A percentile compares a stretch with the other conserved stretches of the same genome.
Evolutionary conservation across 495 filamentous ascomycete species (phyloP).

Genomic region (Tuber magnatum): DNA sequence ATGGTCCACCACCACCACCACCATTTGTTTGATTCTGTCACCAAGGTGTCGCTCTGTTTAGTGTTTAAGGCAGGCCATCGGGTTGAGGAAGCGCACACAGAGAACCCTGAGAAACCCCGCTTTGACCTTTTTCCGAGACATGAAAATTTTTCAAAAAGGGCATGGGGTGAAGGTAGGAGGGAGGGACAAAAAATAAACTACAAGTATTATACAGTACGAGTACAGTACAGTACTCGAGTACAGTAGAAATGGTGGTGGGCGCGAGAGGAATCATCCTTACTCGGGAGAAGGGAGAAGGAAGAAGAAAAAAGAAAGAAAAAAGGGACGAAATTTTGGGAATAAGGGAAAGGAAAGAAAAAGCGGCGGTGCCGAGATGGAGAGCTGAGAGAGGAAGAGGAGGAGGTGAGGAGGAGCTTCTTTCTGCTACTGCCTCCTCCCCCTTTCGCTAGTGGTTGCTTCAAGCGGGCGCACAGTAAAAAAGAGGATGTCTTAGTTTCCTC

Average conservation of each 20-base stretch:
- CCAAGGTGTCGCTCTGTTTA: background rate
- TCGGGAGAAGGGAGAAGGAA: background rate
- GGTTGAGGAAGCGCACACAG: constrained; percentile 11
- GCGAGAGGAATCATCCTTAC: background rate
- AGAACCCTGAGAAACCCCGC: constrained; percentile 3
- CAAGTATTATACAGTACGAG: too few species aligned
- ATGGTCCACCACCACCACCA: too few species aligned
- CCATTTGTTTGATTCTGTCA: background rate
- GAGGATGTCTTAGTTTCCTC: constrained; percentile 35
- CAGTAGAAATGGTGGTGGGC: background rate
- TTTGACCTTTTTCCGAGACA: constrained; percentile 39
- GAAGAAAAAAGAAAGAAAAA: background rate
- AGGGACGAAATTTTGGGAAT: background rate
- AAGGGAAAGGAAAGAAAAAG: background rate
- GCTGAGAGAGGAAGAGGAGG: constrained; percentile 15
- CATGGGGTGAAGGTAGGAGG: constrained; percentile 20
- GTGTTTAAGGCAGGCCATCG: constrained; percentile 26
- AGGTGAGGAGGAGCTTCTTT: background rate
- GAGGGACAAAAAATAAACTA: background rate
- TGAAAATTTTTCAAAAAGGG: constrained; percentile 25
- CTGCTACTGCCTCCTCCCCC: constrained; percentile 21
- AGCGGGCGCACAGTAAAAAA: constrained; percentile 26
- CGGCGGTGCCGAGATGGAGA: constrained; percentile 24
- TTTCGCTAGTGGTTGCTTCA: constrained; percentile 36
- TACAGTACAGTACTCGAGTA: too few species aligned